Conservation (phyloP, 2,329 filamentous ascomycete species). For the Emmonsia crescens region DNA sequence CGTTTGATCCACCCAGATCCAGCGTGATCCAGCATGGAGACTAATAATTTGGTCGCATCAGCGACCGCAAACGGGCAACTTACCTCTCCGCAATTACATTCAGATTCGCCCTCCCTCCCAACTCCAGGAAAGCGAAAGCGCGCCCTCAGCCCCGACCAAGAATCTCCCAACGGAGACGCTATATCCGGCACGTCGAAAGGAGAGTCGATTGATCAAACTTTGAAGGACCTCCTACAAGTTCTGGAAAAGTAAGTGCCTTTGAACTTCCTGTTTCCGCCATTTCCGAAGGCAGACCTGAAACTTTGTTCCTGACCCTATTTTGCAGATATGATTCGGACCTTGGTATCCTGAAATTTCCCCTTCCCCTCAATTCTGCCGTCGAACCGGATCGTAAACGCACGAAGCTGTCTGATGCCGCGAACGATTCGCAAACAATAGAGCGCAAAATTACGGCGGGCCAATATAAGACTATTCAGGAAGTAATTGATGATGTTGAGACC, state of each 20-base stretch:
- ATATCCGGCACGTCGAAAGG: slow-evolving; percentile 10
- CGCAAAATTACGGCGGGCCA: slow-evolving; percentile 26
- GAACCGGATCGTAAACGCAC: slow-evolving; percentile 35
- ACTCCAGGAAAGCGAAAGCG: slow-evolving; percentile 35
- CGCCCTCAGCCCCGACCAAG: slow-evolving; percentile 24
- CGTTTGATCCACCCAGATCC: not conserved
- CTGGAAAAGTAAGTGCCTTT: slow-evolving; percentile 21
- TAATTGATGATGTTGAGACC: slow-evolving; percentile 33
- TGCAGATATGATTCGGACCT: slow-evolving; percentile 34
- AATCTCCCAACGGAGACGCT: slow-evolving; percentile 17
- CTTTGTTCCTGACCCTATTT: slow-evolving; percentile 14
- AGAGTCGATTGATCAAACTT: slow-evolving; percentile 23
- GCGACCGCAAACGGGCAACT: slow-evolving; percentile 27
- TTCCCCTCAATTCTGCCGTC: slow-evolving; percentile 23
- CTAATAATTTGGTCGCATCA: slow-evolving; percentile 21
- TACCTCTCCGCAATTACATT: slow-evolving; percentile 15
- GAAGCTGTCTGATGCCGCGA: slow-evolving; percentile 24
- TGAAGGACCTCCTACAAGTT: slow-evolving; percentile 27
- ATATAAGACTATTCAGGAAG: slow-evolving; percentile 33
- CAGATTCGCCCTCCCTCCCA: slow-evolving; percentile 21
- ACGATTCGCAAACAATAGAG: slow-evolving; percentile 24
- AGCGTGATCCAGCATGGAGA: slow-evolving; percentile 16
- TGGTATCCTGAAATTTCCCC: slow-evolving; percentile 31
- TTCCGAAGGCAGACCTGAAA: not conserved
- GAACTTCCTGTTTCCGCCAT: not conserved